phyloP scores from a whole-genome alignment of 2,329 filamentous ascomycete species.

The Cladophialophora exuberans region DNA sequence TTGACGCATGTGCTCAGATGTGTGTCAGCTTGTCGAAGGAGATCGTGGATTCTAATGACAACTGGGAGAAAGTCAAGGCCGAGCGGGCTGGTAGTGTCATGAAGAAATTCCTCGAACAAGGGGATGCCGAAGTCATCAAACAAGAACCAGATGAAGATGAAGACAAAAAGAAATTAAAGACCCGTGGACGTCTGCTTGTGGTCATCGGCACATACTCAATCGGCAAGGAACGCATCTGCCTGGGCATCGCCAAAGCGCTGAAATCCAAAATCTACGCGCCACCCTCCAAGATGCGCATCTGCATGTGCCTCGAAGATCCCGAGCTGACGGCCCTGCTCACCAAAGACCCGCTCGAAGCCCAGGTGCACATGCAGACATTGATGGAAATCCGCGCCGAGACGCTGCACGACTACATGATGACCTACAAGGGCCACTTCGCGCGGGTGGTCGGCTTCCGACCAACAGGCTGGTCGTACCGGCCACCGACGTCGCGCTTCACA shows the following conservation, averaged over 20 bases:
- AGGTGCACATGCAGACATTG: slow-evolving; percentile 96
- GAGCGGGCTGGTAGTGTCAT: slow-evolving; percentile 62
- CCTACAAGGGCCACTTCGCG: slow-evolving; percentile 78
- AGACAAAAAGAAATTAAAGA: slow-evolving; percentile 31
- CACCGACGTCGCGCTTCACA: slow-evolving; percentile 64
- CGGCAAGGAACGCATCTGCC: slow-evolving; percentile 93
- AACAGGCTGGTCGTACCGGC: slow-evolving; percentile 90
- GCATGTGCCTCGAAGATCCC: slow-evolving; percentile 79
- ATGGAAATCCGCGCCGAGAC: slow-evolving; percentile 94
- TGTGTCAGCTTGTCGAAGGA: slow-evolving; percentile 77
- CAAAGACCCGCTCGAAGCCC: slow-evolving; percentile 76
- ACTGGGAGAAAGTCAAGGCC: slow-evolving; percentile 60
- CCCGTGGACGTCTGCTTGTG: slow-evolving; percentile 74
- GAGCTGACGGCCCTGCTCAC: slow-evolving; percentile 81
- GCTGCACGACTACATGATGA: slow-evolving; percentile 81
- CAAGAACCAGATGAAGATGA: slow-evolving; percentile 34
- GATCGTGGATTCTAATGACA: slow-evolving; percentile 59
- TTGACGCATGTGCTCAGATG: slow-evolving; percentile 82
- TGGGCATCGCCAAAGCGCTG: slow-evolving; percentile 86
- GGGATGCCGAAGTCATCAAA: slow-evolving; percentile 43
- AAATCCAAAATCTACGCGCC: slow-evolving; percentile 88
- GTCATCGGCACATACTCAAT: slow-evolving; percentile 97
- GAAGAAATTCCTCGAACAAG: slow-evolving; percentile 62
- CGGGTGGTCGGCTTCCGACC: slow-evolving; percentile 89
- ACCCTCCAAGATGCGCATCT: slow-evolving; percentile 79